Percentiles rank a stretch among this genome's conserved stretches.
Conservation (phyloP, 2,329 filamentous ascomycete species). For the Fusarium sp. region DNA sequence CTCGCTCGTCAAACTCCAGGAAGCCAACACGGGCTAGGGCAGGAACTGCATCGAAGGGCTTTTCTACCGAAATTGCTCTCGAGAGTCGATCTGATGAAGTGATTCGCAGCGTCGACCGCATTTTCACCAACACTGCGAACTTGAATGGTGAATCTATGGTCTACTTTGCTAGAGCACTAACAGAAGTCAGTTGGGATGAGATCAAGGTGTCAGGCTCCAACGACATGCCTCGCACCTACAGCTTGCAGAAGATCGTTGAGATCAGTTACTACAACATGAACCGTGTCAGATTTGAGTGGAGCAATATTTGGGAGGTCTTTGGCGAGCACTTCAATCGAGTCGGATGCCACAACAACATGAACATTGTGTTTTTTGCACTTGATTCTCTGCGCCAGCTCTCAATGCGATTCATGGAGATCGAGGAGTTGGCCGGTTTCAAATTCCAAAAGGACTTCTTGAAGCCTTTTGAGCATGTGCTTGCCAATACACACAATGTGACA, state of each 20-base stretch:
- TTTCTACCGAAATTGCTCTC: conserved; percentile 84
- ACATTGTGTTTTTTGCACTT: conserved; percentile 96
- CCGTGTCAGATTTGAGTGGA: conserved; percentile 98
- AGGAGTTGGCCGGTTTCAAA: conserved; percentile 97
- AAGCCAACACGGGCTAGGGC: conserved; percentile 62
- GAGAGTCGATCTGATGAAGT: conserved; percentile 95
- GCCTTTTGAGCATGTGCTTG: conserved; percentile 97
- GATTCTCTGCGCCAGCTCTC: conserved; percentile 95
- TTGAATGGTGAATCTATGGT: conserved; percentile 94
- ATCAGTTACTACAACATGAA: conserved; percentile 99
- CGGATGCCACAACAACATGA: conserved; percentile 94
- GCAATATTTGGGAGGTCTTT: conserved; percentile 96
- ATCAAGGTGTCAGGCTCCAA: conserved; percentile 97
- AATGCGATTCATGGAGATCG: conserved; percentile 99
- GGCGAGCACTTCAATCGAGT: conserved; percentile 99
- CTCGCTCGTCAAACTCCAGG: conserved; percentile 74
- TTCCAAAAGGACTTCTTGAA: conserved; percentile 99
- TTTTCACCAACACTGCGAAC: conserved; percentile 96
- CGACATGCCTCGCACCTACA: conserved; percentile 95
- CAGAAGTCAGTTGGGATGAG: conserved; percentile 98
- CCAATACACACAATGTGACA: conserved; percentile 88
- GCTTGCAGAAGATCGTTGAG: conserved; percentile 96
- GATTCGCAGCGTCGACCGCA: conserved; percentile 90
- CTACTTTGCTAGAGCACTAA: conserved; percentile 90
- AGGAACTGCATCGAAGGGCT: conserved; percentile 71